Conservation (phyloP, 2,329 filamentous ascomycete genomes). For the Fusarium domesticum region DNA sequence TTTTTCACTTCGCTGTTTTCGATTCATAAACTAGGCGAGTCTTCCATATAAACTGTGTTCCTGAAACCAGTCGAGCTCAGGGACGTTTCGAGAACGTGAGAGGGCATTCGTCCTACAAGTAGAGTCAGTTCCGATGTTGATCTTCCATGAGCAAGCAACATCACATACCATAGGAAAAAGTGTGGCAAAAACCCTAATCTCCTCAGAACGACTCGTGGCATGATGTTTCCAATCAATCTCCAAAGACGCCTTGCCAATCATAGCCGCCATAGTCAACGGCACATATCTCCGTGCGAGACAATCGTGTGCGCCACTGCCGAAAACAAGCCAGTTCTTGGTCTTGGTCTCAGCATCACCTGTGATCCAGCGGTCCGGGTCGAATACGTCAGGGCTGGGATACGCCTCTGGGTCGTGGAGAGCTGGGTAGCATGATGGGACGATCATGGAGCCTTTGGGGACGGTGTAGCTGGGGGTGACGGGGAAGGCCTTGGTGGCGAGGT, state of each 20-base stretch:
- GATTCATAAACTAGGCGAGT: too few species aligned
- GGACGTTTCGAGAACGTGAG: constrained; percentile 35
- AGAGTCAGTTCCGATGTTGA: background rate
- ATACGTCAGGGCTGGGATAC: constrained; percentile 46
- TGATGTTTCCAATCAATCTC: constrained; percentile 51
- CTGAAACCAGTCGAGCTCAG: too few species aligned
- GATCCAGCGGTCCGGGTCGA: constrained; percentile 53
- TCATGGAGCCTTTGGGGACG: constrained; percentile 47
- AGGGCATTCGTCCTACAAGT: constrained; percentile 34
- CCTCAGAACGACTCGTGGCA: constrained; percentile 46
- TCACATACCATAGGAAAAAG: constrained; percentile 46
- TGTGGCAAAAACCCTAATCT: constrained; percentile 50
- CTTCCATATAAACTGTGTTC: too few species aligned
- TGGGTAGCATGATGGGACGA: constrained; percentile 51
- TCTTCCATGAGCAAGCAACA: too few species aligned
- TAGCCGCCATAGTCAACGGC: constrained; percentile 47
- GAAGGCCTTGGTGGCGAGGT: constrained; percentile 46
- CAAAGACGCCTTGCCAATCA: constrained; percentile 52
- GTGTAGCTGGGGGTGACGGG: constrained; percentile 48
- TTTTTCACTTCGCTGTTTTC: too few species aligned
- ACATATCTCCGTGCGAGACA: constrained; percentile 50
- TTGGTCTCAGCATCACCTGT: constrained; percentile 48
- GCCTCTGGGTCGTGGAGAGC: constrained; percentile 48
- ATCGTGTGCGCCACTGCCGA: constrained; percentile 49
- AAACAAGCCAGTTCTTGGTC: constrained; percentile 54